Evolutionary conservation across 208 protist genomes (phyloP).

Genomic region (Trypanosoma melophagium): DNA sequence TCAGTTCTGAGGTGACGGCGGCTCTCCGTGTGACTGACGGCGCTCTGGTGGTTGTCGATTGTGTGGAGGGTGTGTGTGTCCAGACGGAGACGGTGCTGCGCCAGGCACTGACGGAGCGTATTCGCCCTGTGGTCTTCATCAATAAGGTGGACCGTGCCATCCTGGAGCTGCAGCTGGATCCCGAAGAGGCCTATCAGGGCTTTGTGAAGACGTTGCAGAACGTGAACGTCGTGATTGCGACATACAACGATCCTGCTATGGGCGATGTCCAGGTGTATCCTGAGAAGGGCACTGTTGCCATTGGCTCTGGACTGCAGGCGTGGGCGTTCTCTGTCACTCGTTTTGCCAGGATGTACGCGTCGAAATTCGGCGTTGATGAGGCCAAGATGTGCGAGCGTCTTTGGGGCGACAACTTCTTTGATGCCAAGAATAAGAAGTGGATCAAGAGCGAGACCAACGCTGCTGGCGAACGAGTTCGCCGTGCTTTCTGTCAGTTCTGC

Average conservation of each 20-base stretch:
- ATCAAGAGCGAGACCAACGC: conserved; percentile 69
- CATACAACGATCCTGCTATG: conserved; percentile 94
- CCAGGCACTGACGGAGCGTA: conserved; percentile 95
- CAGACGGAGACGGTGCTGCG: conserved; percentile 99
- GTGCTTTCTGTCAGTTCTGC: conserved; percentile 96
- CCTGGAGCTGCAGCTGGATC: conserved; percentile 87
- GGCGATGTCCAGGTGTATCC: conserved; percentile 87
- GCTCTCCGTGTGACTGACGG: conserved; percentile 99
- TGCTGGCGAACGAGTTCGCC: conserved; percentile 62
- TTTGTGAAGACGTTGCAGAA: conserved; percentile 80
- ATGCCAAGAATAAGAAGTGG: conserved; percentile 87
- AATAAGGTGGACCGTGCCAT: conserved; percentile 98
- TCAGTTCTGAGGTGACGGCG: conserved; percentile 99
- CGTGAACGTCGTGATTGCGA: conserved; percentile 94
- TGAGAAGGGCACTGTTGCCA: conserved; percentile 96
- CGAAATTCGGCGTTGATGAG: conserved; percentile 94
- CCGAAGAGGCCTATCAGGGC: conserved; percentile 84
- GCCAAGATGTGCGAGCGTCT: conserved; percentile 90
- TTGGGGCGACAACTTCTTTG: conserved; percentile 99
- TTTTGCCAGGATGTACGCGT: conserved; percentile 74
- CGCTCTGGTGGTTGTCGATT: conserved; percentile 99
- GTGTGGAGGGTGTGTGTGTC: conserved; percentile 99
- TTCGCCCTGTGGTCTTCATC: conserved; percentile 98
- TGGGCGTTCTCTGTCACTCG: conserved; percentile 99
- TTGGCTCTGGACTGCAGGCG: conserved; percentile 98